Evolutionary conservation across 495 filamentous ascomycete genomes (phyloP).

Genomic region (Penicillium pancosmium): DNA sequence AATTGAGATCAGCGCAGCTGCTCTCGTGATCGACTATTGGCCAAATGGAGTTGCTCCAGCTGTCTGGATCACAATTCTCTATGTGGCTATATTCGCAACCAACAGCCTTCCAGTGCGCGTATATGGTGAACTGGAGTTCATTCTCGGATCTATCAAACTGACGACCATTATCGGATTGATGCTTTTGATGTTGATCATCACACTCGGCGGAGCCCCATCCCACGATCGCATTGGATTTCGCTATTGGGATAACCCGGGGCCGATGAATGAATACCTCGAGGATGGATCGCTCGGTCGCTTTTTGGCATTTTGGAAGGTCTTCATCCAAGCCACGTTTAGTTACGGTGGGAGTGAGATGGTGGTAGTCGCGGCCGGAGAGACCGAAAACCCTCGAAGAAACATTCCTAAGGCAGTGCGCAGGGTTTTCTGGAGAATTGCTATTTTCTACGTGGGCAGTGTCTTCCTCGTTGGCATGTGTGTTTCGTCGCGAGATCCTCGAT

Average conservation of each 20-base stretch:
- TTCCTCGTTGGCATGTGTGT: slow-evolving; percentile 56
- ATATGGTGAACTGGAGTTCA: slow-evolving; percentile 53
- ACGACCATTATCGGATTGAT: slow-evolving; percentile 48
- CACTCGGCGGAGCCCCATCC: slow-evolving; percentile 32
- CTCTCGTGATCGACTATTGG: slow-evolving; percentile 71
- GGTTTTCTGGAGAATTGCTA: slow-evolving; percentile 78
- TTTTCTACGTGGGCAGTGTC: slow-evolving; percentile 69
- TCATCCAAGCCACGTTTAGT: slow-evolving; percentile 45
- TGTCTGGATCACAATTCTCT: slow-evolving; percentile 49
- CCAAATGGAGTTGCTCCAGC: slow-evolving; percentile 34
- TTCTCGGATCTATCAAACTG: slow-evolving; percentile 48
- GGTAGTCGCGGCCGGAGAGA: slow-evolving; percentile 77
- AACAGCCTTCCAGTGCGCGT: slow-evolving; percentile 44
- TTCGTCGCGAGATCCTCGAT: slow-evolving; percentile 17
- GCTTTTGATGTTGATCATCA: slow-evolving; percentile 53
- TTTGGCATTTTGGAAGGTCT: slow-evolving; percentile 42
- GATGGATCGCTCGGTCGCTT: slow-evolving; percentile 44
- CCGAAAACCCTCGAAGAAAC: slow-evolving; percentile 69
- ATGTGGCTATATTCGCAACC: slow-evolving; percentile 45
- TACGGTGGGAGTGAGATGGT: slow-evolving; percentile 69
- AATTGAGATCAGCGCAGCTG: slow-evolving; percentile 66
- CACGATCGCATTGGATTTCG: slow-evolving; percentile 37
- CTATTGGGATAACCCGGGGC: slow-evolving; percentile 54
- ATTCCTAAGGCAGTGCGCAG: slow-evolving; percentile 78
- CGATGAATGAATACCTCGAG: slow-evolving; percentile 47